Conservation (phyloP, 208 protist genomes). For the Leishmania tarentolae region DNA sequence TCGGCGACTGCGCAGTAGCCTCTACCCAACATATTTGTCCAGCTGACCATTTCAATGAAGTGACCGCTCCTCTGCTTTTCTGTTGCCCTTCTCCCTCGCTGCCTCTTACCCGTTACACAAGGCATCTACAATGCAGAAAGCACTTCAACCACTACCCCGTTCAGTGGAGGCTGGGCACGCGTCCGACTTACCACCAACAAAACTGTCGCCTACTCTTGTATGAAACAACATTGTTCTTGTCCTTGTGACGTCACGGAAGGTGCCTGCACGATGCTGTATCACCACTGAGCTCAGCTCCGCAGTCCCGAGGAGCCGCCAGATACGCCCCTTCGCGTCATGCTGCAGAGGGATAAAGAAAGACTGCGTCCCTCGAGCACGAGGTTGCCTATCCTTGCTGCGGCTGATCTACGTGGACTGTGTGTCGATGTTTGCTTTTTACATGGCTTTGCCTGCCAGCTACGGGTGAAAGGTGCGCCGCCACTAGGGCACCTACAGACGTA, state of each 20-base stretch:
- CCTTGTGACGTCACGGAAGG: background rate
- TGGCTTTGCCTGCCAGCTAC: background rate
- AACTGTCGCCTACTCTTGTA: no score
- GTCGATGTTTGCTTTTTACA: background rate
- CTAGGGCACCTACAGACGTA: constrained; percentile 13
- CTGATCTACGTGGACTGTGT: background rate
- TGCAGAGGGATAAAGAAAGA: background rate
- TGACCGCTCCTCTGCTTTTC: background rate
- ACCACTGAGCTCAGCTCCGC: background rate
- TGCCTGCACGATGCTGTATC: background rate
- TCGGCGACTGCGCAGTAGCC: background rate
- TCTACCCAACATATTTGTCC: background rate
- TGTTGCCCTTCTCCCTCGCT: background rate
- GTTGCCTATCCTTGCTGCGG: background rate
- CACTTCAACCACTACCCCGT: background rate
- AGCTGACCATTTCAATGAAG: background rate
- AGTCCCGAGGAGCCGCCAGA: background rate
- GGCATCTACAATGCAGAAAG: background rate
- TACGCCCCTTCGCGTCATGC: background rate
- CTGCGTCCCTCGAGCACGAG: background rate
- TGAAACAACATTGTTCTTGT: background rate
- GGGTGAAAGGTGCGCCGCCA: background rate
- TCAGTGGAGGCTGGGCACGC: background rate
- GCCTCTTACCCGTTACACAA: background rate
- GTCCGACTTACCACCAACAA: background rate